Evolutionary conservation across 129 eudicot genomes (phyloP), one percentile per base, ranked within the genome.

Genomic region (sunflower (Helianthus annuus)): DNA sequence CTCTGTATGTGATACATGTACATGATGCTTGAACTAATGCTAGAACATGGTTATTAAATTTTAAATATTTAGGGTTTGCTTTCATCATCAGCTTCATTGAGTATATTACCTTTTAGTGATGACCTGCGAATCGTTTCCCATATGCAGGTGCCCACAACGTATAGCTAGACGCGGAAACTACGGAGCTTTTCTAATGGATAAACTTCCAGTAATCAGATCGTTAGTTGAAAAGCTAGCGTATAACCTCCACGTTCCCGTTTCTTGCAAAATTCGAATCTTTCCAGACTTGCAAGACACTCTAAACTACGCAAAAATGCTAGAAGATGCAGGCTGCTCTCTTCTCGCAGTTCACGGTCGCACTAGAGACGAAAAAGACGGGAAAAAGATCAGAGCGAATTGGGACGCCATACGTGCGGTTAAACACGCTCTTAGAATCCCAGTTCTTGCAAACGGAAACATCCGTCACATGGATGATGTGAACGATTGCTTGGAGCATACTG

Each of bases 261-360:
- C 98, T 11, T 93, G 98, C 85, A 93, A 93, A 78, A 89, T 93
- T 45, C 82, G 98, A 3, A 77, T 93, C 82, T 93, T 89, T 76
- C 96, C 95, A n/a, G 76, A 89, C 81, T 75, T 92, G 7, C 78
- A 93, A 39, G 90, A 89, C 57, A 93, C 98, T 8, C 64, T 93
- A 53, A 80, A 78, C 69, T 93, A 93, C 65, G 98, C 96, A 17
- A 93, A 82, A 67, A 93, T 93, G 98, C 81, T 93, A n/a, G 96
- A 93, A 77, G 95, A 89, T n/a, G 98, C 96, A 19, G 98, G 98
- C 16, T 93, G 98, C 73, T 72, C 95, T 64, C 92, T 93, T 13
- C 76, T 93, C 48, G 98, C 98, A 1, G 98, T 93, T 2, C 98
- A 93, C 32, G 98, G 98, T 22, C 88, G 98, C 71, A 93, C 98